Percentiles rank a stretch among this genome's conserved stretches.
Conservation (phyloP, 2,329 filamentous ascomycete genomes). For the Reticulascus tulasneorum region DNA sequence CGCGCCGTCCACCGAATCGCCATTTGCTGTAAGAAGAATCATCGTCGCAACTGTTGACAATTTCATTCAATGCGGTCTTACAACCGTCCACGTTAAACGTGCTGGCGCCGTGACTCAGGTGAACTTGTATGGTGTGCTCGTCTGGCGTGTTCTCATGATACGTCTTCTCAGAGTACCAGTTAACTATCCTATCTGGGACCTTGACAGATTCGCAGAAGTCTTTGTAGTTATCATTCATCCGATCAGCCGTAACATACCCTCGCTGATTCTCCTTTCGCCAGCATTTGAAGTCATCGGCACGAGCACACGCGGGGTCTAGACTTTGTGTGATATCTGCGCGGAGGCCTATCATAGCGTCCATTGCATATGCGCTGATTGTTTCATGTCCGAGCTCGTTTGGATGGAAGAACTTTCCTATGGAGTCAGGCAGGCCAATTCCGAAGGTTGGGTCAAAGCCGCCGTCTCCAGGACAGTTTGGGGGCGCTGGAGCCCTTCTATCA, state of each 20-base stretch:
- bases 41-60: conserved; percentile 27
- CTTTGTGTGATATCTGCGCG: conserved; percentile 18
- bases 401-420: conserved; percentile 25
- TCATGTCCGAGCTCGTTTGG: conserved; percentile 24
- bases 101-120: conserved; percentile 9
- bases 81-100: conserved; percentile 16
- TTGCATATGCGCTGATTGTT: conserved; percentile 22
- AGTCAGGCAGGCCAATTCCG: conserved; percentile 24
- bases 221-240: conserved; percentile 21
- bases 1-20: conserved; percentile 22
- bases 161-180: conserved; percentile 17
- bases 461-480: conserved; percentile 17
- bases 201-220: conserved; percentile 22
- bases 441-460: conserved; percentile 16
- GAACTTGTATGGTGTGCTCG: conserved; percentile 21
- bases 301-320: conserved; percentile 13
- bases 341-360: conserved; percentile 14
- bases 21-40: conserved; percentile 24
- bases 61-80: conserved; percentile 12
- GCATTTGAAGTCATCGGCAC: conserved; percentile 22
- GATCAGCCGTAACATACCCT: conserved; percentile 17
- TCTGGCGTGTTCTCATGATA: conserved; percentile 18
- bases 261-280: conserved; percentile 18
- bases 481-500: conserved; percentile 11
- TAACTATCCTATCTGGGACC: conserved; percentile 11